Percentiles rank a stretch among this genome's conserved stretches.
Conservation (phyloP, 768 basidiomycete species). For the Trametes villosa region DNA sequence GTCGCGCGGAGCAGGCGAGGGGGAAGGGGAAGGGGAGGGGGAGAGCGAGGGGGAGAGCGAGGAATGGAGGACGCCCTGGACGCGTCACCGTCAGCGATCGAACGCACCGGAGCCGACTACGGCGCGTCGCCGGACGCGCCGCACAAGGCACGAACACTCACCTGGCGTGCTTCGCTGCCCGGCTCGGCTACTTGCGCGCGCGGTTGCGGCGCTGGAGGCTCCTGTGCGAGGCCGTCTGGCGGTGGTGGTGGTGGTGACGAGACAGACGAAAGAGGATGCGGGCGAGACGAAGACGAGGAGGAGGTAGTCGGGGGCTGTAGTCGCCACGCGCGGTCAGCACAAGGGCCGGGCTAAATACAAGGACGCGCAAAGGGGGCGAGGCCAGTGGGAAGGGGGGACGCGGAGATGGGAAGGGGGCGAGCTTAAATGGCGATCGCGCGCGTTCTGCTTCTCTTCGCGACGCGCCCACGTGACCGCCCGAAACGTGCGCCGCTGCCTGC, state of each 20-base stretch:
- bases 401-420: slow-evolving; percentile 16
- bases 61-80: slow-evolving; percentile 2
- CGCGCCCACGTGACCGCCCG: slow-evolving; percentile 25
- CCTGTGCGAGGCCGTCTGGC: neutral
- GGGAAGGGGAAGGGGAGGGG: too few relatives aligned
- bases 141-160: neutral
- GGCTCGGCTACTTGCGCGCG: neutral
- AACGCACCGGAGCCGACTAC: slow-evolving; percentile 1
- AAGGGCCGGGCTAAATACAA: slow-evolving; percentile 14
- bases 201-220: neutral
- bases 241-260: neutral
- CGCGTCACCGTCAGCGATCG: slow-evolving; percentile 5
- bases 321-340: slow-evolving; percentile 19
- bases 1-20: neutral
- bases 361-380: neutral
- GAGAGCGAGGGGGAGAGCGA: too few relatives aligned
- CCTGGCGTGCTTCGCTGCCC: neutral
- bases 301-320: slow-evolving; percentile 14
- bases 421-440: slow-evolving; percentile 16
- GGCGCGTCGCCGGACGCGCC: neutral
- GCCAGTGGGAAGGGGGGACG: slow-evolving; percentile 8
- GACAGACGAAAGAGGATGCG: neutral
- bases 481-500: slow-evolving; percentile 3
- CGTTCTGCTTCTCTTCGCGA: slow-evolving; percentile 14
- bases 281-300: slow-evolving; percentile 1